Conservation (phyloP, 169 alveolate species). For the Cryptosporidium sp. region DNA sequence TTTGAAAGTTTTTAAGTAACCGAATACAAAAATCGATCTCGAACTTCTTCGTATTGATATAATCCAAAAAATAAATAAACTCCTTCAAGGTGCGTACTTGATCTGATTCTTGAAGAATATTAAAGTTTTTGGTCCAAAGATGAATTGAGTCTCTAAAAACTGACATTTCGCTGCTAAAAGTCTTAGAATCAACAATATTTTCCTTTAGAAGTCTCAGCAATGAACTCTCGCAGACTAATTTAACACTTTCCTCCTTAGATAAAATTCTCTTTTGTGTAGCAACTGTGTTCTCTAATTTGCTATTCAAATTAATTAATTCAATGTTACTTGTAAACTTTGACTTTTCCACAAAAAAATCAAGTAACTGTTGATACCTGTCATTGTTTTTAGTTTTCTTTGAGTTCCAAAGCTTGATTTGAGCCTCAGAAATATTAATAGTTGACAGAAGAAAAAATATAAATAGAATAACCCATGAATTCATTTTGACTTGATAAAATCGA, state of each 20-base stretch:
- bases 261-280: background rate
- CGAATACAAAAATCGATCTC: constrained; percentile 62
- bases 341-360: constrained; percentile 6
- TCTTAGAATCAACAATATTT: constrained; percentile 4
- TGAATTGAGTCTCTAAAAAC: constrained; percentile 18
- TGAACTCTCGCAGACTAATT: constrained; percentile 48
- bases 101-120: constrained; percentile 8
- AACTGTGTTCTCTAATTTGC: constrained; percentile 10
- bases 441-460: background rate
- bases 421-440: background rate
- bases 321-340: constrained; percentile 2
- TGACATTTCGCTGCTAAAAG: constrained; percentile 47
- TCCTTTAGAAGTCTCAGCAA: constrained; percentile 5
- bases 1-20: background rate
- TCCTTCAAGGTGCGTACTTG: constrained; percentile 8
- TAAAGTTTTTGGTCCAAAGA: constrained; percentile 24
- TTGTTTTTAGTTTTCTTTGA: background rate
- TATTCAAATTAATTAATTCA: constrained; percentile 20
- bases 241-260: background rate
- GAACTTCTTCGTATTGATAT: constrained; percentile 17
- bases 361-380: constrained; percentile 1
- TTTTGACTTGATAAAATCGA: background rate
- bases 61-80: constrained; percentile 15
- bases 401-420: constrained; percentile 38
- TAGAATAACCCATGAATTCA: constrained; percentile 1